A percentile compares a stretch with the other conserved stretches of the same genome.
These are phyloP conservation scores for Pseudotsuga menziesii DNA, from an alignment of 75 land plant species.

Conservation along the genomic window DNA sequence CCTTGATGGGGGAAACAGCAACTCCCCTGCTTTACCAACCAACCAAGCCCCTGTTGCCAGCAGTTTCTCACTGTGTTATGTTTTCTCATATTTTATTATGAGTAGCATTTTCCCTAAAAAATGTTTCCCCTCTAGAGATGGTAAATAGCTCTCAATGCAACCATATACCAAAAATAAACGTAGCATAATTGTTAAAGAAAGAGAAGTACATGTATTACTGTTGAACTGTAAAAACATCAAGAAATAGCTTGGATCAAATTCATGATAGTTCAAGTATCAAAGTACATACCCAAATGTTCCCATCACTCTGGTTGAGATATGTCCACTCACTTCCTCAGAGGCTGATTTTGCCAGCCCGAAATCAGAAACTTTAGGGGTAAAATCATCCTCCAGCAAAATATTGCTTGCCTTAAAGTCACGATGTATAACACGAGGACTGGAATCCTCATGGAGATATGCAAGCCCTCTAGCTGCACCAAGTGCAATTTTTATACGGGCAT, in stretches of 20 bases:
- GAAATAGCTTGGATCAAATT: slow-evolving; percentile 10
- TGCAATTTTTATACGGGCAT: slow-evolving; percentile 86
- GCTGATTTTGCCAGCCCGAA: slow-evolving; percentile 92
- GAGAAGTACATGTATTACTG: background rate
- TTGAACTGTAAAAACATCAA: no score
- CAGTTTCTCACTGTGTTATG: no score
- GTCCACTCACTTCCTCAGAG: slow-evolving; percentile 66
- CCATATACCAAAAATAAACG: slow-evolving; percentile 7
- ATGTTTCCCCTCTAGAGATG: background rate
- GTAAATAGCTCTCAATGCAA: slow-evolving; percentile 5
- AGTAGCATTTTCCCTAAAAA: no score
- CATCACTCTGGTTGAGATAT: slow-evolving; percentile 91
- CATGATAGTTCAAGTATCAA: background rate
- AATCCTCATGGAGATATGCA: slow-evolving; percentile 93
- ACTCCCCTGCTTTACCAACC: no score
- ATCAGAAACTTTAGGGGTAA: slow-evolving; percentile 94
- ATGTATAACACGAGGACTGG: slow-evolving; percentile 89
- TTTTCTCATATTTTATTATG: no score
- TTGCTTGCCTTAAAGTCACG: slow-evolving; percentile 96
- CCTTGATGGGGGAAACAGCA: no score
- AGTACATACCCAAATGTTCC: slow-evolving; percentile 87
- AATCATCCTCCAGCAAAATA: slow-evolving; percentile 86
- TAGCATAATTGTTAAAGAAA: background rate
- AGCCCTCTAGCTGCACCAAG: slow-evolving; percentile 92
- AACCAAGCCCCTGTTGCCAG: no score